Evolutionary conservation across 140 eudicot species (phyloP).

Genomic region (Oenanthe javanica): DNA sequence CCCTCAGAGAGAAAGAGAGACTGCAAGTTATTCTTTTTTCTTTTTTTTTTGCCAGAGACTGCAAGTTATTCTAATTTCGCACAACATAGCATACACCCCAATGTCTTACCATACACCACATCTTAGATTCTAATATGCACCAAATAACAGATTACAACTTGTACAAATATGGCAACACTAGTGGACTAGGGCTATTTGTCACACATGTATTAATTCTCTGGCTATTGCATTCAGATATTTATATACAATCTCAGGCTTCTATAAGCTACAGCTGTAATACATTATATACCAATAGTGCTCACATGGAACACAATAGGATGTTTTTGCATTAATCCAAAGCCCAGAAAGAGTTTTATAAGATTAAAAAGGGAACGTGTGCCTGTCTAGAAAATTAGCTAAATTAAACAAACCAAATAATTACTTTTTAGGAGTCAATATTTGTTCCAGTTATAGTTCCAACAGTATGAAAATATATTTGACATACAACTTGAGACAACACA

Average conservation of each 20-base stretch:
- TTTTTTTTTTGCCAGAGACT: neutral
- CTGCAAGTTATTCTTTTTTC: neutral
- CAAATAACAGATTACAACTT: neutral
- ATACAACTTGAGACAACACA: neutral
- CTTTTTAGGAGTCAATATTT: neutral
- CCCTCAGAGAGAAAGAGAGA: neutral
- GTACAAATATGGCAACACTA: neutral
- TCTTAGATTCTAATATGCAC: neutral
- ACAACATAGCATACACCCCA: neutral
- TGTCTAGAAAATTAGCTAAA: neutral
- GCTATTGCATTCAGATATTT: neutral
- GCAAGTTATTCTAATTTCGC: neutral
- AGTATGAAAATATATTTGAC: neutral
- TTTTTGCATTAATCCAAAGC: too few species aligned
- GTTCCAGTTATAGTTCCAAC: neutral
- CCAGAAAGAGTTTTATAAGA: too few species aligned
- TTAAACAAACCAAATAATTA: neutral
- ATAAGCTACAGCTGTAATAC: neutral
- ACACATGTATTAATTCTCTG: neutral
- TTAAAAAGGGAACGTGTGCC: neutral
- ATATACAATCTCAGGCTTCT: neutral
- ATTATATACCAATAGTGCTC: neutral
- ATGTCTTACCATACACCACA: neutral
- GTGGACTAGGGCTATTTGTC: neutral
- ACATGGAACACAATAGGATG: too few species aligned